Conservation (phyloP, 345 rosid genomes). For the Adansonia digitata region DNA sequence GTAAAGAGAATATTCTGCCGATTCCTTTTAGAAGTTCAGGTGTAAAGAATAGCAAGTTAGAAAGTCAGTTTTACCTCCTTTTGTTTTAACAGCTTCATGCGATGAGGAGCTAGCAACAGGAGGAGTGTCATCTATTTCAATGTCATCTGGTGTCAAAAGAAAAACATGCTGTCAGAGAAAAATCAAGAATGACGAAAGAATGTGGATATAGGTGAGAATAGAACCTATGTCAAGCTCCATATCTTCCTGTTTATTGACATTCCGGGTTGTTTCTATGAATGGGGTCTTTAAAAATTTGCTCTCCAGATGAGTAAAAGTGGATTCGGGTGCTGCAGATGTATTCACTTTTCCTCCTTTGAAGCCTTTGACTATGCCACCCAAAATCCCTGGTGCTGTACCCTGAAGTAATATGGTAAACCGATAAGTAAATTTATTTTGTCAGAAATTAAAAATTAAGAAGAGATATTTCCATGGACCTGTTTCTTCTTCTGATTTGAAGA, state of each 20-base stretch:
- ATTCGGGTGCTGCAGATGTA: slow-evolving; percentile 17
- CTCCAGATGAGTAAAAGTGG: slow-evolving; percentile 31
- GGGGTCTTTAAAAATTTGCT: slow-evolving; percentile 33
- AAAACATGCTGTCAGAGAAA: slow-evolving; percentile 5
- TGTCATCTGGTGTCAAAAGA: slow-evolving; percentile 40
- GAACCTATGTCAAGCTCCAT: slow-evolving; percentile 41
- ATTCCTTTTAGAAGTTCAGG: background rate
- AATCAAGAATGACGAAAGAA: background rate
- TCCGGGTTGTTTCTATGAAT: slow-evolving; percentile 21
- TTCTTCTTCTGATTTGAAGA: slow-evolving; percentile 33
- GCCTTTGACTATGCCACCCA: slow-evolving; percentile 41
- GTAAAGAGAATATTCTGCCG: slow-evolving; percentile 1
- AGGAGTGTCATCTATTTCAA: slow-evolving; percentile 44
- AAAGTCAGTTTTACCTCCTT: slow-evolving; percentile 22
- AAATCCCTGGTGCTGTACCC: slow-evolving; percentile 36
- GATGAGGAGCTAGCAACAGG: slow-evolving; percentile 22
- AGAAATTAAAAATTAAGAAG: background rate
- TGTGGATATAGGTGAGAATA: slow-evolving; percentile 1
- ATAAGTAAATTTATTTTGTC: slow-evolving; percentile 16
- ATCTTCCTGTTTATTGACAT: slow-evolving; percentile 23
- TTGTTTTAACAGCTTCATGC: slow-evolving; percentile 23
- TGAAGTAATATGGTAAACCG: slow-evolving; percentile 18
- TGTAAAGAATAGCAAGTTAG: background rate
- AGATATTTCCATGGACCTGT: slow-evolving; percentile 30
- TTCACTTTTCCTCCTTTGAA: slow-evolving; percentile 33